These are phyloP conservation scores for Trichoderma sp. DNA, from an alignment of 2,329 filamentous ascomycete genomes.

Conservation along the genomic window DNA sequence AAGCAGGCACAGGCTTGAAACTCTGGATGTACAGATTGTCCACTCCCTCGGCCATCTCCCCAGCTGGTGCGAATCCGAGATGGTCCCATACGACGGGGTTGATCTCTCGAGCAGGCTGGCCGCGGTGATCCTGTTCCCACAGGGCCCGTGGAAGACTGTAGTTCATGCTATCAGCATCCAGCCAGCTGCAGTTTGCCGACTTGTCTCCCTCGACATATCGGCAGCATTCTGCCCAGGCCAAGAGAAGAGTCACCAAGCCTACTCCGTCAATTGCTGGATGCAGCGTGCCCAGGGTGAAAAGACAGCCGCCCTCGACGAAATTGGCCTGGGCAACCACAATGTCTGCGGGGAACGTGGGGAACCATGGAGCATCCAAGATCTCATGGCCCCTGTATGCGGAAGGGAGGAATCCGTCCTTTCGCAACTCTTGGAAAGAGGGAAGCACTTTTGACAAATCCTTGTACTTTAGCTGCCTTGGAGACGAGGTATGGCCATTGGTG, in stretches of 20 bases:
- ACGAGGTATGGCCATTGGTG: background rate
- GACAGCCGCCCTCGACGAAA: conserved; percentile 37
- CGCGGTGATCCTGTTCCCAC: conserved; percentile 32
- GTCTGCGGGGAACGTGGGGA: conserved; percentile 34
- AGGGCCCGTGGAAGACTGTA: conserved; percentile 34
- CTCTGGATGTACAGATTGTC: background rate
- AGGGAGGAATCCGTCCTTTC: conserved; percentile 32
- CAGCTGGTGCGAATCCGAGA: background rate
- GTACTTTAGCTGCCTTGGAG: background rate
- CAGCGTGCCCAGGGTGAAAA: conserved; percentile 34
- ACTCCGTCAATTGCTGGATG: conserved; percentile 33
- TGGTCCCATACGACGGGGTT: conserved; percentile 30
- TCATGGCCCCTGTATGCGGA: conserved; percentile 34
- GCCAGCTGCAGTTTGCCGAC: conserved; percentile 33
- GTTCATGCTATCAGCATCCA: conserved; percentile 36
- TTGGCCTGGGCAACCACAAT: conserved; percentile 37
- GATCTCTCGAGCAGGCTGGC: conserved; percentile 30
- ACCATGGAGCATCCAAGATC: conserved; percentile 31
- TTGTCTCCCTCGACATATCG: conserved; percentile 32
- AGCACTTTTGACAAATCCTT: conserved; percentile 30
- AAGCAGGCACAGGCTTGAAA: background rate
- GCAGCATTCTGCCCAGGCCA: conserved; percentile 38
- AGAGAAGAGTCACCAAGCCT: conserved; percentile 34
- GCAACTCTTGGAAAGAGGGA: conserved; percentile 33
- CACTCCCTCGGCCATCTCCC: background rate